A percentile compares a stretch with the other conserved stretches of the same genome.
Evolutionary conservation across 805 yeast species (phyloP).

Genomic region (Wickerhamiella brachini): DNA sequence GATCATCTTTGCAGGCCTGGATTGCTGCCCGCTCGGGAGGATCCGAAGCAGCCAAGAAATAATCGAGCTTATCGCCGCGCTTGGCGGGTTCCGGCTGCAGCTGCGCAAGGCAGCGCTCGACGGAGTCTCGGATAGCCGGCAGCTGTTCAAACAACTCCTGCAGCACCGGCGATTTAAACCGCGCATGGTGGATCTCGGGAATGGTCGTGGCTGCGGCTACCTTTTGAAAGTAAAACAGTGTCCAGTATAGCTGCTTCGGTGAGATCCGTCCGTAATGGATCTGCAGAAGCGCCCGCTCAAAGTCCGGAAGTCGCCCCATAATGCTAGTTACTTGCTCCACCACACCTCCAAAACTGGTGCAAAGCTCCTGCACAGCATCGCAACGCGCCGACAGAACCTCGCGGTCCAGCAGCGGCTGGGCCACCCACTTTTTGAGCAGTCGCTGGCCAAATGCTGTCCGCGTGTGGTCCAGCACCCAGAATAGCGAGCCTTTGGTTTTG

Average conservation of each 20-base stretch:
- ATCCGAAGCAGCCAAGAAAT: neutral
- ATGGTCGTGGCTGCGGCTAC: conserved; percentile 16
- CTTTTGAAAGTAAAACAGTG: conserved; percentile 34
- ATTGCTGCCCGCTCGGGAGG: conserved; percentile 4
- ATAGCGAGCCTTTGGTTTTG: conserved; percentile 48
- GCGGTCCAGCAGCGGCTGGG: conserved; percentile 49
- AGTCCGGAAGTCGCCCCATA: conserved; percentile 35
- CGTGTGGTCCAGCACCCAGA: conserved; percentile 75
- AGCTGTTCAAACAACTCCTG: conserved; percentile 28
- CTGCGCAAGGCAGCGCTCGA: conserved; percentile 18
- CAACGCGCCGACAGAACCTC: conserved; percentile 45
- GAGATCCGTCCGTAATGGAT: conserved; percentile 46
- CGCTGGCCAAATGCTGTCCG: conserved; percentile 65
- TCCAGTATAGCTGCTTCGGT: conserved; percentile 44
- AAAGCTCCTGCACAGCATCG: conserved; percentile 43
- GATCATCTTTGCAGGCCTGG: conserved; percentile 24
- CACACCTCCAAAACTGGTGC: conserved; percentile 6
- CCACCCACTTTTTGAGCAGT: conserved; percentile 55
- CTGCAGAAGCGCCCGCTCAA: conserved; percentile 43
- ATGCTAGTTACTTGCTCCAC: conserved; percentile 21
- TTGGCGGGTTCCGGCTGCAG: conserved; percentile 18
- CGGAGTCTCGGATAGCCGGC: conserved; percentile 22
- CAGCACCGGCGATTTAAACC: conserved; percentile 27
- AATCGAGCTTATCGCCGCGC: conserved; percentile 11
- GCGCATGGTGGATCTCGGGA: conserved; percentile 16